Percentiles rank a stretch among this genome's conserved stretches.
Conservation (phyloP, 306 rosid genomes). For the Trifolium pratense region DNA sequence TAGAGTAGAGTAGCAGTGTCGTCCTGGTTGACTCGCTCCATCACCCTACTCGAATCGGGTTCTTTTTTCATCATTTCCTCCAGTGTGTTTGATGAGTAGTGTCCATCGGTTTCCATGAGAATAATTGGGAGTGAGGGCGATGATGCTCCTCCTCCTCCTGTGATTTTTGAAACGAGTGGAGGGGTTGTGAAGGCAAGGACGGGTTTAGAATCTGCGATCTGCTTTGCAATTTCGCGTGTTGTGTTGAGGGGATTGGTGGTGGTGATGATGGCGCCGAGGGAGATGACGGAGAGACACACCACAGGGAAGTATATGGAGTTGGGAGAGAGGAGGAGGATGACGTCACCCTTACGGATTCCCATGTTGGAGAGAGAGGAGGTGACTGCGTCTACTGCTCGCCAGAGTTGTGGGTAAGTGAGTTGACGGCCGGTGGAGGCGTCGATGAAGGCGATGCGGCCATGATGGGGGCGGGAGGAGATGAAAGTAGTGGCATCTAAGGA, state of each 20-base stretch:
- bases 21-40: conserved; percentile 63
- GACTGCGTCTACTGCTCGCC: conserved; percentile 68
- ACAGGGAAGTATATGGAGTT: conserved; percentile 82
- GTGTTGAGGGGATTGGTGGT: conserved; percentile 96
- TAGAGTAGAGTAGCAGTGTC: conserved; percentile 87
- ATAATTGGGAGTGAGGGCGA: conserved; percentile 58
- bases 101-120: conserved; percentile 47
- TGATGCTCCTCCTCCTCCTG: too few species aligned
- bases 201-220: conserved; percentile 75
- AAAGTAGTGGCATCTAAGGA: conserved; percentile 71
- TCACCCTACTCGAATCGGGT: conserved; percentile 18
- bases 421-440: conserved; percentile 77
- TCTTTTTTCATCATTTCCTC: conserved; percentile 58
- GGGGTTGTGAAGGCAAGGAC: conserved; percentile 74
- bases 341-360: conserved; percentile 79
- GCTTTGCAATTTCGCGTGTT: conserved; percentile 72
- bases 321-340: conserved; percentile 80
- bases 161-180: conserved; percentile 60
- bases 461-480: conserved; percentile 81
- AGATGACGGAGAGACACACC: conserved; percentile 80
- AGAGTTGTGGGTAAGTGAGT: conserved; percentile 65
- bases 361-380: conserved; percentile 59
- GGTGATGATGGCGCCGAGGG: conserved; percentile 88
- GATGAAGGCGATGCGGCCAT: conserved; percentile 70
- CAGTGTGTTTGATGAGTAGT: conserved; percentile 37